A percentile compares a stretch with the other conserved stretches of the same genome.
Evolutionary conservation across 495 filamentous ascomycete genomes (phyloP).

Genomic region (Hypoxylon intermedium): DNA sequence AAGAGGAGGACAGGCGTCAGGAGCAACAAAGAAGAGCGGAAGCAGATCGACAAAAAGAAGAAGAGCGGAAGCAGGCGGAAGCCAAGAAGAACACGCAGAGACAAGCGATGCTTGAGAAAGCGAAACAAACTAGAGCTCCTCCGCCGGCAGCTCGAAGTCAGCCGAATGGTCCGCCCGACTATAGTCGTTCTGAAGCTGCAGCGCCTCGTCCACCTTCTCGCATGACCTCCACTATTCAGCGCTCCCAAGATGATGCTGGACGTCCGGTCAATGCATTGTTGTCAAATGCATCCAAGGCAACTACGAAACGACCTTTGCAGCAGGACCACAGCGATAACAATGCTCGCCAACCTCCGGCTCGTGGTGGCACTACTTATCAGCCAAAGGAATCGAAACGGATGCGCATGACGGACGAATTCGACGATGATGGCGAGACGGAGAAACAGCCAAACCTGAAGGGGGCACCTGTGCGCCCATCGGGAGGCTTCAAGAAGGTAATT

Average conservation of each 20-base stretch:
- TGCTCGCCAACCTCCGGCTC: constrained; percentile 44
- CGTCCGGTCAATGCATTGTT: constrained; percentile 54
- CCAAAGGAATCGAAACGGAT: constrained; percentile 64
- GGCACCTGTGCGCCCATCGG: constrained; percentile 83
- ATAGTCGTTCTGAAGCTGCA: constrained; percentile 42
- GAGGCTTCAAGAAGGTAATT: constrained; percentile 74
- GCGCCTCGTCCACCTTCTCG: constrained; percentile 51
- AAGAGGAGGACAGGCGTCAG: constrained; percentile 62
- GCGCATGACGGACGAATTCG: constrained; percentile 64
- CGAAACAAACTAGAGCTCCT: constrained; percentile 61
- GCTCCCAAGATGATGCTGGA: constrained; percentile 48
- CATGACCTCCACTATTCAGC: constrained; percentile 49
- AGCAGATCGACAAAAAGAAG: constrained; percentile 58
- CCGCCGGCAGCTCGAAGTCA: constrained; percentile 59
- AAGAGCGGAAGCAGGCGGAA: constrained; percentile 56
- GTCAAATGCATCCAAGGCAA: constrained; percentile 51
- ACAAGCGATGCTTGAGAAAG: constrained; percentile 75
- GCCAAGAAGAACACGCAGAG: constrained; percentile 73
- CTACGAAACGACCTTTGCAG: constrained; percentile 57
- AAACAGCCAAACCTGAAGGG: constrained; percentile 67
- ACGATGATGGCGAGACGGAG: constrained; percentile 52
- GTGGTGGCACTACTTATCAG: constrained; percentile 56
- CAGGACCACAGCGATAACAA: constrained; percentile 59
- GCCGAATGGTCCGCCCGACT: constrained; percentile 56
- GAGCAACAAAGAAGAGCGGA: constrained; percentile 60